Evolutionary conservation across 2,329 filamentous ascomycete genomes (phyloP).

Genomic region (Ramichloridium luteum): DNA sequence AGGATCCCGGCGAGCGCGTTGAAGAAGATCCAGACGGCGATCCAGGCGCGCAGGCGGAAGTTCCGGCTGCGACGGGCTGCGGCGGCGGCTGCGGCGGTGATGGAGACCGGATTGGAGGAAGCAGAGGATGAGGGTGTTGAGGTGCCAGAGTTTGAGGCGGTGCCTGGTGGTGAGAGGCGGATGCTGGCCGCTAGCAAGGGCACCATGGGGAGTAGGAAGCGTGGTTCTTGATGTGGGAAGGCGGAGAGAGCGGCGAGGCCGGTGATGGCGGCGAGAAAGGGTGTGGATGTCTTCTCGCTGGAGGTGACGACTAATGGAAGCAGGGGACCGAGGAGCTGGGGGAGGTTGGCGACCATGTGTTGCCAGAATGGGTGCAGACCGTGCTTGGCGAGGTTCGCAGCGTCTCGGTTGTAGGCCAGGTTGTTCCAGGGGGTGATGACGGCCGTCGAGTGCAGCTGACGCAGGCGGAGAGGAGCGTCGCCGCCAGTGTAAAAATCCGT

Average conservation of each 20-base stretch:
- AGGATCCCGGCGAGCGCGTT: slow-evolving; percentile 55
- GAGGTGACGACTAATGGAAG: slow-evolving; percentile 34
- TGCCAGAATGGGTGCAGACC: slow-evolving; percentile 43
- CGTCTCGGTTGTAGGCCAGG: slow-evolving; percentile 38
- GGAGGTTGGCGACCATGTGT: slow-evolving; percentile 39
- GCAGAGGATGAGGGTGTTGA: too few species aligned
- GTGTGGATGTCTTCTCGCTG: slow-evolving; percentile 46
- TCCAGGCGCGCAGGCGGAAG: slow-evolving; percentile 12
- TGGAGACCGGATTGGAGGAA: too few species aligned
- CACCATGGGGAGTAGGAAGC: slow-evolving; percentile 63
- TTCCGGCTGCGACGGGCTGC: slow-evolving; percentile 44
- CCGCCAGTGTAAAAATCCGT: slow-evolving; percentile 71
- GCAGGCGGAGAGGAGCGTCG: slow-evolving; percentile 55
- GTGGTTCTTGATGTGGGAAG: slow-evolving; percentile 69
- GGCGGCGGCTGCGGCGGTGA: too few species aligned
- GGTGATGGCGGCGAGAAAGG: slow-evolving; percentile 61
- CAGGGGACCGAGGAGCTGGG: slow-evolving; percentile 41
- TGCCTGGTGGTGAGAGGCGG: slow-evolving; percentile 48
- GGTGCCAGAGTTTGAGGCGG: slow-evolving; percentile 35
- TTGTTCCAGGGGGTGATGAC: slow-evolving; percentile 43
- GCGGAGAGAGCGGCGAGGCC: slow-evolving; percentile 58
- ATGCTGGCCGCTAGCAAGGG: slow-evolving; percentile 67
- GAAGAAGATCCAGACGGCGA: slow-evolving; percentile 50
- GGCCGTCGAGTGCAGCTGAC: slow-evolving; percentile 45
- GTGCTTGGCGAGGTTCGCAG: slow-evolving; percentile 39